Percentiles rank a stretch among this genome's conserved stretches.
Evolutionary conservation across 1,284 basidiomycete species (phyloP).

Genomic region (Boletus semigastroideus): DNA sequence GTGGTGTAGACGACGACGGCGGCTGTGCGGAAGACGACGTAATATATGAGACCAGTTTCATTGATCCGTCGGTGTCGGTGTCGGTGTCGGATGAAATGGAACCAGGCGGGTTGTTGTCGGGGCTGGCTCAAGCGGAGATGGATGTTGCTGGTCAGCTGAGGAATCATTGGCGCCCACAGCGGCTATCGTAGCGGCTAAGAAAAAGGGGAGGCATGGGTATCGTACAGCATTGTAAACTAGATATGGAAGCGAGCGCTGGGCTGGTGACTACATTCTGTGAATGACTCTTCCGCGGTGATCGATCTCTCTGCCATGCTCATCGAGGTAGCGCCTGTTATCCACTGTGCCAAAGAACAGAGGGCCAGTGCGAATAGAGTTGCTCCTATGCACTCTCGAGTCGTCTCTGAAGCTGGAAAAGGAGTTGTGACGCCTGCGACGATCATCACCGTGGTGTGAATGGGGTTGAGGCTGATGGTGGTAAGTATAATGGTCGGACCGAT

Average conservation of each 20-base stretch:
- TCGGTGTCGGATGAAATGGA: no score
- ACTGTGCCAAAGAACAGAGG: constrained; percentile 23
- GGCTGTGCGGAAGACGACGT: background rate
- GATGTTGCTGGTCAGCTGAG: constrained; percentile 56
- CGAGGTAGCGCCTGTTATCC: constrained; percentile 18
- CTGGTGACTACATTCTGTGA: constrained; percentile 25
- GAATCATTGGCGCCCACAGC: constrained; percentile 63
- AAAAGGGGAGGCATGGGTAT: background rate
- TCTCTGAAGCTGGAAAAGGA: constrained; percentile 24
- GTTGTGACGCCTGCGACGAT: constrained; percentile 24
- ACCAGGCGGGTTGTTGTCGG: constrained; percentile 4
- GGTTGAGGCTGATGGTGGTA: background rate
- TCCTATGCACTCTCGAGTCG: constrained; percentile 15
- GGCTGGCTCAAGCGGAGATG: constrained; percentile 45
- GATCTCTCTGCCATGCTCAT: constrained; percentile 28
- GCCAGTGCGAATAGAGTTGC: constrained; percentile 16
- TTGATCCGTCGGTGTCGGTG: no score
- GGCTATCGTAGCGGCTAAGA: constrained; percentile 25
- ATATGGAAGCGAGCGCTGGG: constrained; percentile 3
- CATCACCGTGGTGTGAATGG: constrained; percentile 5
- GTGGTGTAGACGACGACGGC: background rate
- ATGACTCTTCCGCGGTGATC: constrained; percentile 27
- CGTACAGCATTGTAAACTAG: constrained; percentile 12
- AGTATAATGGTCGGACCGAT: constrained; percentile 5
- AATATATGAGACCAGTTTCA: no score